Evolutionary conservation across 305 asterid species (phyloP).

Genomic region (Withania somnifera): DNA sequence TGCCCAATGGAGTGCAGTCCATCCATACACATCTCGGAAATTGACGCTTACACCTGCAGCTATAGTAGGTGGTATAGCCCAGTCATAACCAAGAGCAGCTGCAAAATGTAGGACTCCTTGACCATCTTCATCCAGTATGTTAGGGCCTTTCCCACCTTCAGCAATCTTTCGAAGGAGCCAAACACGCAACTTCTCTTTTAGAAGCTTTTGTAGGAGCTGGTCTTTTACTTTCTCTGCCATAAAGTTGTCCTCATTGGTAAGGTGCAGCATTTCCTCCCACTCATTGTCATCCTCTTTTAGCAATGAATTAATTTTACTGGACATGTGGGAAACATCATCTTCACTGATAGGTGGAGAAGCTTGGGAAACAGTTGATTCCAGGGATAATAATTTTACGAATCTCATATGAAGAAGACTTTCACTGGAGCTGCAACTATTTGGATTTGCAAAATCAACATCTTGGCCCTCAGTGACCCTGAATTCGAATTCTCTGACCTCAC

Average conservation of each 20-base stretch:
- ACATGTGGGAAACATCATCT: slow-evolving; percentile 32
- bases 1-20: slow-evolving; percentile 99
- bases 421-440: slow-evolving; percentile 22
- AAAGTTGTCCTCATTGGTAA: slow-evolving; percentile 33
- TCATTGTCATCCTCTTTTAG: slow-evolving; percentile 45
- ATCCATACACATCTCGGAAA: slow-evolving; percentile 84
- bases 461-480: slow-evolving; percentile 31
- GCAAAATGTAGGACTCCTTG: slow-evolving; percentile 89
- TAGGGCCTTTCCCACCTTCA: slow-evolving; percentile 85
- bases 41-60: slow-evolving; percentile 74
- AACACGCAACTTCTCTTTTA: slow-evolving; percentile 56
- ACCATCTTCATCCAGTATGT: slow-evolving; percentile 64
- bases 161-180: slow-evolving; percentile 75
- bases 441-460: slow-evolving; percentile 28
- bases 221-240: slow-evolving; percentile 52
- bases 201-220: slow-evolving; percentile 53
- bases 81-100: slow-evolving; percentile 83
- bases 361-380: slow-evolving; percentile 29
- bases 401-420: slow-evolving; percentile 64
- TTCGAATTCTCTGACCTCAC: slow-evolving; percentile 93
- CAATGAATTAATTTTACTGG: slow-evolving; percentile 45
- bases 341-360: slow-evolving; percentile 18
- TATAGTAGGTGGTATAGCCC: slow-evolving; percentile 77
- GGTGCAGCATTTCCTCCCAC: slow-evolving; percentile 51
- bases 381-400: slow-evolving; percentile 61